phyloP scores from a whole-genome alignment of 2,329 filamentous ascomycete genomes.

The Claviceps digitariae region DNA sequence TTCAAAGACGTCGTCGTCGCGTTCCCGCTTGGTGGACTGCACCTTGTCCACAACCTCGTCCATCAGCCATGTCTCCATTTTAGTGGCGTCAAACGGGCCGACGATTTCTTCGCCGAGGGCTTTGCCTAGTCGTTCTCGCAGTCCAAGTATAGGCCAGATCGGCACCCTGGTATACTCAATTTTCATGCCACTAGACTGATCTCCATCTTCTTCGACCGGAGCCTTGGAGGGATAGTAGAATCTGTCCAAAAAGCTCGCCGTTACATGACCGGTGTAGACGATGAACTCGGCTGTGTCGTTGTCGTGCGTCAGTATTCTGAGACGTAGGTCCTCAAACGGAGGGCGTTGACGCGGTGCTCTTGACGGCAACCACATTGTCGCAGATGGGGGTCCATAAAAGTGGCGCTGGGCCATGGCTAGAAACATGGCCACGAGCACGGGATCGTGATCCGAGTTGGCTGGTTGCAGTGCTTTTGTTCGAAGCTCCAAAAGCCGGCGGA shows the following conservation, averaged over 20 bases:
- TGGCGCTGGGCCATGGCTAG: conserved; percentile 43
- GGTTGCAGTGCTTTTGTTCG: conserved; percentile 35
- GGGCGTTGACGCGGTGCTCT: conserved; percentile 13
- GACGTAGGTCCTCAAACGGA: conserved; percentile 32
- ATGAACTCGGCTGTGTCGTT: conserved; percentile 34
- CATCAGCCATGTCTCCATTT: conserved; percentile 26
- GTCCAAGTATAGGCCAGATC: conserved; percentile 40
- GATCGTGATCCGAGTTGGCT: conserved; percentile 34
- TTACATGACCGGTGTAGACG: conserved; percentile 37
- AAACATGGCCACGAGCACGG: conserved; percentile 37
- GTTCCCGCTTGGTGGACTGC: conserved; percentile 16
- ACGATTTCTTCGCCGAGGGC: conserved; percentile 39
- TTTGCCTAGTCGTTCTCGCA: conserved; percentile 40
- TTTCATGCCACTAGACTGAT: conserved; percentile 23
- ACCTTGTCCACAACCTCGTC: conserved; percentile 17
- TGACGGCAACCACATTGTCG: conserved; percentile 13
- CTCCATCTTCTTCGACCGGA: conserved; percentile 14
- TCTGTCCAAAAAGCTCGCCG: conserved; percentile 32
- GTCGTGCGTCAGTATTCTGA: conserved; percentile 39
- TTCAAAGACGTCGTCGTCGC: conserved; percentile 15
- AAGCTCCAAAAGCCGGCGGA: conserved; percentile 32
- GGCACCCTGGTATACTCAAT: conserved; percentile 36
- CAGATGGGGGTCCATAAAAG: conserved; percentile 26
- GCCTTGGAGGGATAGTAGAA: conserved; percentile 35
- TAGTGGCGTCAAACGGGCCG: conserved; percentile 25